Evolutionary conservation across 768 basidiomycete species (phyloP), one percentile per base, ranked within the genome.

Genomic region (Rhizopogon vinicolor): DNA sequence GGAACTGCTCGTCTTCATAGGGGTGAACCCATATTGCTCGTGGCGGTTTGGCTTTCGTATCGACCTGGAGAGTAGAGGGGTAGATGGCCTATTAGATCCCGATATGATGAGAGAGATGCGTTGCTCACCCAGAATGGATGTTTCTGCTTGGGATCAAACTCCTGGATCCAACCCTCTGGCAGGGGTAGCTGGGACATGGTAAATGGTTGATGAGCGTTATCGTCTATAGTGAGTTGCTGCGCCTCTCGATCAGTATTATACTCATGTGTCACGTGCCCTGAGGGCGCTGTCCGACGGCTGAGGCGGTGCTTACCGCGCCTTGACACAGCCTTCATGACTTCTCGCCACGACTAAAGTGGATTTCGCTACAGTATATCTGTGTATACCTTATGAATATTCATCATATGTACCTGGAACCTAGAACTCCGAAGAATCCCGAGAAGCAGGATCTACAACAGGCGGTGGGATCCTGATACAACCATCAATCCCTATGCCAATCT

Each of bases 21-120:
- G 89, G 87, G 63, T 91, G 87, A 1, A 76, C 75, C 89, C 87
- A 91, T 61, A 83, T 88, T 0, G 82, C 76, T 0, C 87, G 79
- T 1, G 85, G 81, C 7, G 89, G 87, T 7, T 66, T 72, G 1
- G 82, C 79, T 55, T 69, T 74, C 0, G 86, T 88, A 57, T 90
- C 85, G 16, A 88, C 83, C 84, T 87, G 45, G 8, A n/a, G 25
- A 25, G 25, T 25, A 4, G 25, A 25, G 25, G 25, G 25, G 41
- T 35, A 40, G 29, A 25, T 18, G 18, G 7, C 19, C 31, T n/a
- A 18, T 16, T 37, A 44, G 41, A 42, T 8, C 9, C 5, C 16
- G 7, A 33, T 33, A 16, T 35, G 7, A 18, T 29, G 3, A 31
- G 4, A 18, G 18, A 37, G 8, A 19, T 29, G 35, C 6, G n/a